Evolutionary conservation across 805 yeast species (phyloP), one percentile per base, ranked within the genome.

Genomic region (Sugiyamaella marilandica): DNA sequence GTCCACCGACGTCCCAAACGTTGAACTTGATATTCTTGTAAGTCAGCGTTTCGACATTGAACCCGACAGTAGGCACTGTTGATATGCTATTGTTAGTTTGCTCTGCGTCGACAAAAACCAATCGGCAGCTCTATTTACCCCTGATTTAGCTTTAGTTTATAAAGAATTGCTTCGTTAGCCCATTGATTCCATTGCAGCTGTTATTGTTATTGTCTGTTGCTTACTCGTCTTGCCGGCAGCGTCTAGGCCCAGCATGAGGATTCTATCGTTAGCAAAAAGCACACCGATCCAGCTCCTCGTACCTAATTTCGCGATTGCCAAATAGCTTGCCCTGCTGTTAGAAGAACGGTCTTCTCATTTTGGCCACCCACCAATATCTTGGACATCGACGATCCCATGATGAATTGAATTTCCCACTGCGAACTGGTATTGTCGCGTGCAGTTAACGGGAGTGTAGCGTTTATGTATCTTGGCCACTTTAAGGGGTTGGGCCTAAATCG

Each of bases 1-100:
- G 97, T 67, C 97, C 97, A 72, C 97, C 97, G 56, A 94, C 94
- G 70, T 87, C 95, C 95, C 95, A 87, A 66, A 87, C 90, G 55
- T 89, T 88, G 73, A 87, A 86, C 52, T 86, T 83, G 54, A 87
- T 84, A 68, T 86, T 86, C 67, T 84, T 85, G 70, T 84, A 87
- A 53, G 85, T 82, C 57, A 87, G 87, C 2, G 92, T 85, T 69
- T 87, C 96, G 47, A 87, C 94, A 70, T 91, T 91, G 74, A 91
- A 91, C 1, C 97, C 97, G 19, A 89, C 95, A 0, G 96, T 91
- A 19, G 97, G 97, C 4, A 89, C 94, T 0, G 96, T 87, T 41
- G 87, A 82, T 56, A 78, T 77, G 75, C 79, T 9, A 39, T 8
- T 18, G 44, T 34, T 34, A 34, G 39, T n/a, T n/a, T n/a, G 39